Percentiles rank a stretch among this genome's conserved stretches.
These are phyloP conservation scores for Ogataea paradorogensis DNA, from an alignment of 805 yeast genomes.

Conservation along the genomic window DNA sequence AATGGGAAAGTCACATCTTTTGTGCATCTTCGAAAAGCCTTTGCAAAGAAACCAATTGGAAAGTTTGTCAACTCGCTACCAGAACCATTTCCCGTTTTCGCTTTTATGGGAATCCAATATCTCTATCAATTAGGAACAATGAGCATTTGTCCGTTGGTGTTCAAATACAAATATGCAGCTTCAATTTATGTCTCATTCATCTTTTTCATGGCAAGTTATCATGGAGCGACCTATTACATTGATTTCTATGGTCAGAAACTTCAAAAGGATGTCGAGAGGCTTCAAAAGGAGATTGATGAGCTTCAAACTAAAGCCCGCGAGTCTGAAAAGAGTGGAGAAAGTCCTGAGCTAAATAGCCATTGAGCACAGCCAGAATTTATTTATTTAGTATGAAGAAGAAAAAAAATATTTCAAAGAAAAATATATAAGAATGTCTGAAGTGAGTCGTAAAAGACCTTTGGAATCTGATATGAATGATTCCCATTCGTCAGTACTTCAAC, in stretches of 20 bases:
- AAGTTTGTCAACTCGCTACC: conserved; percentile 78
- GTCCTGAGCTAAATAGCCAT: neutral
- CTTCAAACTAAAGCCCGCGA: conserved; percentile 41
- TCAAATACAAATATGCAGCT: conserved; percentile 63
- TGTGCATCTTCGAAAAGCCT: conserved; percentile 73
- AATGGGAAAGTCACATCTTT: conserved; percentile 87
- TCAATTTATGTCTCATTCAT: conserved; percentile 65
- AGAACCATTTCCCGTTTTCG: conserved; percentile 80
- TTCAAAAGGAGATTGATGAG: conserved; percentile 68
- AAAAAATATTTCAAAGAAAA: neutral
- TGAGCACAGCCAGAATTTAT: conserved; percentile 3
- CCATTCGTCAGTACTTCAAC: conserved; percentile 49
- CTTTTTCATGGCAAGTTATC: conserved; percentile 78
- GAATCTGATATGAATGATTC: conserved; percentile 3
- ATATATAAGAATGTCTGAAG: conserved; percentile 2
- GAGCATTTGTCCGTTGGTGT: conserved; percentile 89
- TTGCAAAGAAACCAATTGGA: conserved; percentile 64
- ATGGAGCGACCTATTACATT: conserved; percentile 93
- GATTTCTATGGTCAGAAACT: conserved; percentile 89
- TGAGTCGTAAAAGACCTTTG: conserved; percentile 5
- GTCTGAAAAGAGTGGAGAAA: conserved; percentile 1
- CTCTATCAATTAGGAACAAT: conserved; percentile 82
- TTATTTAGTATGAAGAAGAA: conserved; percentile 2
- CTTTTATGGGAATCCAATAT: conserved; percentile 84
- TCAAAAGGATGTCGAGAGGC: conserved; percentile 75